Evolutionary conservation across 2,329 filamentous ascomycete genomes (phyloP).

Genomic region (Pyrenochaeta sp.): DNA sequence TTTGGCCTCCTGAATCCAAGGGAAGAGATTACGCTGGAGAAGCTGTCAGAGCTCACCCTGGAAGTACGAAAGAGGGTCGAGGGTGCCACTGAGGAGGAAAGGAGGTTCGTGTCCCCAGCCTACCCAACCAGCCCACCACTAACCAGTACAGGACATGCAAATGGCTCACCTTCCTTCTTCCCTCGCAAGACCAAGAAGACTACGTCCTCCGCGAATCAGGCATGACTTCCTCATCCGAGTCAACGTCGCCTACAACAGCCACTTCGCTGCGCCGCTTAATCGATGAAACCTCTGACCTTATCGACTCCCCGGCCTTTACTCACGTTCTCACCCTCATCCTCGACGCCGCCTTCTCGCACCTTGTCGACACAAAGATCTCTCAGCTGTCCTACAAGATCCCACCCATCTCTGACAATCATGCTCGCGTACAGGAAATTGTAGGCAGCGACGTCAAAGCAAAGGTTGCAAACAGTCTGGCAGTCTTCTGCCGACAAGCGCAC

Average conservation of each 20-base stretch:
- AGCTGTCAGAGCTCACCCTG: constrained; percentile 80
- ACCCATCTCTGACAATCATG: constrained; percentile 50
- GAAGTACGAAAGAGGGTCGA: constrained; percentile 88
- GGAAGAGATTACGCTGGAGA: constrained; percentile 84
- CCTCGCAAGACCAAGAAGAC: constrained; percentile 78
- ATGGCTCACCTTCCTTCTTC: constrained; percentile 88
- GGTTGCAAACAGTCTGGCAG: constrained; percentile 87
- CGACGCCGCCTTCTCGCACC: constrained; percentile 83
- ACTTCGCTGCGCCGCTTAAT: constrained; percentile 80
- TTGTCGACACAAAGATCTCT: constrained; percentile 84
- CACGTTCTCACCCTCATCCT: constrained; percentile 87
- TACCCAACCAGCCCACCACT: constrained; percentile 10
- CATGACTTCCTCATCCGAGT: constrained; percentile 62
- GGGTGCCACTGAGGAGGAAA: constrained; percentile 71
- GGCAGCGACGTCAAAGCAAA: constrained; percentile 67
- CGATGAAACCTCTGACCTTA: constrained; percentile 93
- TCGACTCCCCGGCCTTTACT: constrained; percentile 91
- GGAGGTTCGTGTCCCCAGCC: constrained; percentile 54
- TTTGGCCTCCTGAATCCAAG: constrained; percentile 90
- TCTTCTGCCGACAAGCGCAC: constrained; percentile 90
- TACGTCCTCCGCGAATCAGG: constrained; percentile 87
- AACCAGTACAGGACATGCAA: constrained; percentile 58
- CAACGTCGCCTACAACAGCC: constrained; percentile 51
- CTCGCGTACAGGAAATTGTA: constrained; percentile 62
- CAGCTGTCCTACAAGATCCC: constrained; percentile 77